phyloP scores from a whole-genome alignment of 2,329 filamentous ascomycete genomes.

The Achaetomium macrosporum region DNA sequence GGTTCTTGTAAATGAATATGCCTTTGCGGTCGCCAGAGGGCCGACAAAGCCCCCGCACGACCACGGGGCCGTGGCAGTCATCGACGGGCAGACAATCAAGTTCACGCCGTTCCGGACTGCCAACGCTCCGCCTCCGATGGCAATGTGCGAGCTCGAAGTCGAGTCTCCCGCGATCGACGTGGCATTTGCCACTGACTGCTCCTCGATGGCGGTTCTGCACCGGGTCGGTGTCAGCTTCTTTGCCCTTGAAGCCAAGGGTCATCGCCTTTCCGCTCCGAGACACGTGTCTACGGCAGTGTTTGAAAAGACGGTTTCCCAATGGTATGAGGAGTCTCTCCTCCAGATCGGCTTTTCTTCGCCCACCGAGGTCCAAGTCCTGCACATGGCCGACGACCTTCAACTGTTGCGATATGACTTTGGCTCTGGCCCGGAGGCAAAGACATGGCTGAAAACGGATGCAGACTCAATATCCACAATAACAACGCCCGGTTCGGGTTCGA shows the following conservation, averaged over 20 bases:
- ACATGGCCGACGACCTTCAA: conserved; percentile 28
- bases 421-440: background rate
- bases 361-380: conserved; percentile 32
- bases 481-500: conserved; percentile 16
- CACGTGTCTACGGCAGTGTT: conserved; percentile 26
- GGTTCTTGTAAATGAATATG: conserved; percentile 59
- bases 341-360: conserved; percentile 29
- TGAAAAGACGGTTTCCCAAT: background rate
- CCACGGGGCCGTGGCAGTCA: conserved; percentile 71
- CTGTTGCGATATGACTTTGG: conserved; percentile 20
- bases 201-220: conserved; percentile 67
- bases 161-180: conserved; percentile 65
- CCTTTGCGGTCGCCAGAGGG: conserved; percentile 62
- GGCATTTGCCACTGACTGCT: conserved; percentile 60
- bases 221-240: conserved; percentile 61
- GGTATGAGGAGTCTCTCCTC: conserved; percentile 22
- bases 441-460: conserved; percentile 14
- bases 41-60: conserved; percentile 67
- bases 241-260: conserved; percentile 58
- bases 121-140: conserved; percentile 91
- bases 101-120: conserved; percentile 78
- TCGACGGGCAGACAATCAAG: conserved; percentile 76
- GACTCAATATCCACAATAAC: conserved; percentile 18
- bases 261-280: conserved; percentile 41
- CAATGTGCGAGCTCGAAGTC: conserved; percentile 65